Percentiles rank a stretch among this genome's conserved stretches.
These are phyloP conservation scores for Balansia obtecta DNA, from an alignment of 2,329 filamentous ascomycete species.

Conservation along the genomic window DNA sequence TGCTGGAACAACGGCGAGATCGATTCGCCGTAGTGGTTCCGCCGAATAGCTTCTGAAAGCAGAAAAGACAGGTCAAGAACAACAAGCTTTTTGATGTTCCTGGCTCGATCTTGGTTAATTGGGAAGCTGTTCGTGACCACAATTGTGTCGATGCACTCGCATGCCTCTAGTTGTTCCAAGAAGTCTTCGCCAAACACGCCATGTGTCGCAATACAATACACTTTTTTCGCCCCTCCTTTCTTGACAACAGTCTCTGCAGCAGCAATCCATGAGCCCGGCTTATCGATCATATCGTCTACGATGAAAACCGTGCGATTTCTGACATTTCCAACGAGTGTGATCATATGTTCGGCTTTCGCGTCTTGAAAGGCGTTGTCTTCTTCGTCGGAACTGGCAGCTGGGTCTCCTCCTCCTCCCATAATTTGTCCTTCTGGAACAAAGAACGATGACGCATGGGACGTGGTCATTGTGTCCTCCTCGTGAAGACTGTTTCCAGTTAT, in stretches of 20 bases:
- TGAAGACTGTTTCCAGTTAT: constrained; percentile 51
- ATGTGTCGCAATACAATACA: constrained; percentile 96
- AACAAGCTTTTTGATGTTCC: constrained; percentile 67
- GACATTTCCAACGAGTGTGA: constrained; percentile 94
- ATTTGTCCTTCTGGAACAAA: constrained; percentile 57
- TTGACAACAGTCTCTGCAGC: constrained; percentile 95
- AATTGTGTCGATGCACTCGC: constrained; percentile 86
- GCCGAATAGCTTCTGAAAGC: constrained; percentile 80
- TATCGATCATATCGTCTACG: constrained; percentile 98
- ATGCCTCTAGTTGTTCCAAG: constrained; percentile 78
- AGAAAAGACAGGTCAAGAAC: constrained; percentile 82
- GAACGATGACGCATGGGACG: constrained; percentile 68
- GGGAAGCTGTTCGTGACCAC: constrained; percentile 97
- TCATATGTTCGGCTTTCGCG: constrained; percentile 78
- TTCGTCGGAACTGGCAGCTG: constrained; percentile 72
- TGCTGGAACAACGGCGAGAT: constrained; percentile 60
- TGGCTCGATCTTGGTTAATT: constrained; percentile 62
- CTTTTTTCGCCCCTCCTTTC: constrained; percentile 77
- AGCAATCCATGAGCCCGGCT: constrained; percentile 91
- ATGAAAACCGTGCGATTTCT: constrained; percentile 81
- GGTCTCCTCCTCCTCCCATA: constrained; percentile 75
- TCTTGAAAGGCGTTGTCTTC: constrained; percentile 84
- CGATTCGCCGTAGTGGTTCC: constrained; percentile 92
- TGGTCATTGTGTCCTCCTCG: constrained; percentile 71
- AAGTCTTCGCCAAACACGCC: constrained; percentile 86